Conservation (phyloP, 306 rosid species). For the Acacia acuminata region DNA sequence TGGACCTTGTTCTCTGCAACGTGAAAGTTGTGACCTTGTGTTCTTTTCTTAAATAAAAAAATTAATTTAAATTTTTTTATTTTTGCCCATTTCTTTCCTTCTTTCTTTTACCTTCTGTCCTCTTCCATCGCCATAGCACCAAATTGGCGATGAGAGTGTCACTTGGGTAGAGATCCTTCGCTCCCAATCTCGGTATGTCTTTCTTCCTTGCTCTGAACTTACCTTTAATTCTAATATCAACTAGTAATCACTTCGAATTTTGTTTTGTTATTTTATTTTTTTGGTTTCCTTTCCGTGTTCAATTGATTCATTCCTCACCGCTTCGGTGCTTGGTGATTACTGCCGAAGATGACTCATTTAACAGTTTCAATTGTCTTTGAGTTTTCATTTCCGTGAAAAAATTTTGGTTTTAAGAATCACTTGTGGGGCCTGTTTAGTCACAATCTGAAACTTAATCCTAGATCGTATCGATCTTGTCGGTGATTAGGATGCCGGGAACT, state of each 20-base stretch:
- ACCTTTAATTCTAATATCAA: neutral
- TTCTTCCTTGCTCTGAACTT: neutral
- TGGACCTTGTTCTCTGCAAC: neutral
- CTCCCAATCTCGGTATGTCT: neutral
- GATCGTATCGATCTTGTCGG: neutral
- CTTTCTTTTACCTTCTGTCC: neutral
- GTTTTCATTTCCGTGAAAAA: neutral
- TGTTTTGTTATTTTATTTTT: neutral
- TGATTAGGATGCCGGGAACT: slow-evolving; percentile 4
- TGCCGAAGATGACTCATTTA: neutral
- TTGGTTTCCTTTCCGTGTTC: neutral
- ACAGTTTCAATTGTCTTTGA: neutral
- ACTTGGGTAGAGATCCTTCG: neutral
- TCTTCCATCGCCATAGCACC: neutral
- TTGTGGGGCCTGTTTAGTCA: neutral
- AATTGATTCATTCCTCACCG: neutral
- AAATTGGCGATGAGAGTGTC: neutral
- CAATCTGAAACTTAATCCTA: neutral
- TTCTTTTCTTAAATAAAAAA: neutral
- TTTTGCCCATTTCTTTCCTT: neutral
- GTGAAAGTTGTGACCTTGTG: neutral
- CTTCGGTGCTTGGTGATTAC: neutral
- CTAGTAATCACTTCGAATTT: neutral
- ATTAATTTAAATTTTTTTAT: neutral
- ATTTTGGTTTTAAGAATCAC: neutral